Evolutionary conservation across 2,329 filamentous ascomycete genomes (phyloP), one percentile per base, ranked within the genome.

Genomic region (Microdochium paspali): DNA sequence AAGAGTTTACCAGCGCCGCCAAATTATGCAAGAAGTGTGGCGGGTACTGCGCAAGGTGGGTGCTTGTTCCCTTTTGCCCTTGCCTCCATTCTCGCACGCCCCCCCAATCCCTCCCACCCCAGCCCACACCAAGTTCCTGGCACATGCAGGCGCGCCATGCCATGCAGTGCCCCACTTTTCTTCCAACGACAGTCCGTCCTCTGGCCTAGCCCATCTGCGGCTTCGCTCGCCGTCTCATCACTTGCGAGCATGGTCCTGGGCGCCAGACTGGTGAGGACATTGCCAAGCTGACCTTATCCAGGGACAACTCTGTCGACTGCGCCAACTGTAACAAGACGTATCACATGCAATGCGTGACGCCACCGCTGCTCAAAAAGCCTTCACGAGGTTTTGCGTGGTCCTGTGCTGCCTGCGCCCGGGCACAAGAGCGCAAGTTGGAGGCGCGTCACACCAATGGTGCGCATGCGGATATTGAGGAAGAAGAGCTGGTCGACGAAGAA

Each of bases 341-440:
- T 68, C 93, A 98, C 71, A 97, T 98, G 91, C 88, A 90, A 60
- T 98, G 93, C 65, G 93, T 98, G 48, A 85, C 86, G 51, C 93
- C 93, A 35, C 89, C 90, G 31, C 68, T 98, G 52, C 77, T 90
- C 46, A 98, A 96, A 67, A 98, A 98, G 67, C 93, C 93, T 20
- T 95, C 91, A 44, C 85, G 93, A 66, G 93, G 93, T 32, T 98
- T 98, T 68, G 93, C 90, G 4, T 98, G 93, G 93, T 91, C 93
- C 25, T 98, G 93, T 66, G 93, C 88, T 47, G 86, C 91, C 50
- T 98, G 93, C 67, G 96, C 90, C 65, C 84, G 91, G 58, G 90
- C 89, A n/a, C 90, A 95, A 62, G 93, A 97, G 66, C 83, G 87
- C 56, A 94, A 87, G 65, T 73, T 96, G 24, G 90, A 97, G 70